Base-by-base conservation (phyloP, 257 asterid species). In the Capsicum pubescens region DNA sequence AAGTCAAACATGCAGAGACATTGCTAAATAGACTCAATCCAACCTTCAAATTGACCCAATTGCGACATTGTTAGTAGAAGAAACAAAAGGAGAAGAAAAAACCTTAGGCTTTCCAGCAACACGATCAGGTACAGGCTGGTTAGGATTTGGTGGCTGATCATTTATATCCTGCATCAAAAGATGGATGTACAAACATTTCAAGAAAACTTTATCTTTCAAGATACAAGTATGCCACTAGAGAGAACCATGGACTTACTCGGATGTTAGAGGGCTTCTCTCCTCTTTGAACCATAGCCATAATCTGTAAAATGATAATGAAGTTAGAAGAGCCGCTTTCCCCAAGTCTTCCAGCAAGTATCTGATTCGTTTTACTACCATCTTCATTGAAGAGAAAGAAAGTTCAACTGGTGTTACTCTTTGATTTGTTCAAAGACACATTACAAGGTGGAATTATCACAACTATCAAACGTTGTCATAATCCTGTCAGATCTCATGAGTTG, bases 261-360 rank as follows among this genome's bases (percentile, higher is more conserved):
- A 97, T 91, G 85, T 95, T 95, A 83, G 98, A 80, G 50, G 98
- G 99, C 77, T 83, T 95, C 89, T 97, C 99, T 86, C 99, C 99
- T 90, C 97, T 91, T 85, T 92, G 93, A 88, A 97, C 91, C 98
- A 95, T 95, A 70, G 89, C 90, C 98, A 97, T 88, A 84, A 97
- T 93, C 99, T 97, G 96, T 87, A 86, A 80, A 85, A 71, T 55
- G 79, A 71, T 67, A 44, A 54, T 46, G 14, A 42, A 44, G 48
- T 77, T 77, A 77, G 81, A 77, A 77, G 81, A 76, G 64, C 21
- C 16, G 13, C 26, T 77, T 77, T 14, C 8, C 81, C 48, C 32
- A 8, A n/a, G 11, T 72, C 59, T 48, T 46, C 59, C 80, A 44
- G 57, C 57, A 72, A 72, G 6, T 17, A 72, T 72, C 59, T 46